phyloP scores from a whole-genome alignment of 257 asterid species.

The Voacanga thouarsii region DNA sequence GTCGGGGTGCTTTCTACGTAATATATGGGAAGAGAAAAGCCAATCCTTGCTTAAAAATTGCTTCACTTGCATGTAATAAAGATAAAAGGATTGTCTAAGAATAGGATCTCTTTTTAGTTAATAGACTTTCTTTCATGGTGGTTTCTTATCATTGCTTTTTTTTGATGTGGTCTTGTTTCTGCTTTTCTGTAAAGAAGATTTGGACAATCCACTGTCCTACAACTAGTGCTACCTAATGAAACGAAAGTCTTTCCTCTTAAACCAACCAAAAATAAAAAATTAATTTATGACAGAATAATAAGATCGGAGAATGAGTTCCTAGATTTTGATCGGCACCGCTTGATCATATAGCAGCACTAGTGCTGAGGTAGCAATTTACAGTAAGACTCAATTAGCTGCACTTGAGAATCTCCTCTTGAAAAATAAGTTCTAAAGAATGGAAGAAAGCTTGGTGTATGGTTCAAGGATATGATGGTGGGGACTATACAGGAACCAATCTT shows the following conservation, averaged over 20 bases:
- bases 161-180: conserved; percentile 12
- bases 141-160: conserved; percentile 35
- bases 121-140: conserved; percentile 21
- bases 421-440: not conserved
- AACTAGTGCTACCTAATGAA: not conserved
- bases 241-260: too few relatives aligned
- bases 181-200: not conserved
- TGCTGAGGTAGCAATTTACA: not conserved
- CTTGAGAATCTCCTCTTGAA: not conserved
- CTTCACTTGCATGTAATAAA: not conserved
- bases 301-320: too few relatives aligned
- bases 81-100: not conserved
- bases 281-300: too few relatives aligned
- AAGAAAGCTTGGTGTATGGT: not conserved
- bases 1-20: too few relatives aligned
- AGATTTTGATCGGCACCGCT: too few relatives aligned
- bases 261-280: too few relatives aligned
- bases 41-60: not conserved
- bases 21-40: not conserved
- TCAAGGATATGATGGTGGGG: not conserved
- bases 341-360: not conserved
- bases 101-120: conserved; percentile 15
- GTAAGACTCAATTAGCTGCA: too few relatives aligned
- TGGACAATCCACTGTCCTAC: not conserved
- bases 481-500: not conserved